A percentile compares a stretch with the other conserved stretches of the same genome.
Conservation (phyloP, 2,329 filamentous ascomycete species). For the Alternaria hordeiaustralica region DNA sequence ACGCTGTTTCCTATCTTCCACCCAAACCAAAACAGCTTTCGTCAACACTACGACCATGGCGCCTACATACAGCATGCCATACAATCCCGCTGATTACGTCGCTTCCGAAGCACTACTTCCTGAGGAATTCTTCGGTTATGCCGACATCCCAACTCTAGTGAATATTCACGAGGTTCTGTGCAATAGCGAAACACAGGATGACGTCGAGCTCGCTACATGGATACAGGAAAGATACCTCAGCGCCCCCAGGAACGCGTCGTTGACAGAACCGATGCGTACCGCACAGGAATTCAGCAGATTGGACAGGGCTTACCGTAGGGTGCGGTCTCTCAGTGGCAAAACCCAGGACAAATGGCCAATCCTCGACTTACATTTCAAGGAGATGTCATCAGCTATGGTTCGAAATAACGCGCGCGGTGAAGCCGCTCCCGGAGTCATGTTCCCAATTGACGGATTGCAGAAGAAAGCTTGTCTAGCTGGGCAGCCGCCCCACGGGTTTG, state of each 20-base stretch:
- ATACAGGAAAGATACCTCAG: conserved; percentile 31
- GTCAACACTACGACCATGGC: conserved; percentile 12
- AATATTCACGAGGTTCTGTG: conserved; percentile 30
- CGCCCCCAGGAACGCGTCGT: conserved; percentile 10
- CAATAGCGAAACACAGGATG: conserved; percentile 28
- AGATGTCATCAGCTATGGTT: conserved; percentile 26
- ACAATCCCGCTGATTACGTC: conserved; percentile 3
- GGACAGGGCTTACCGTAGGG: conserved; percentile 38
- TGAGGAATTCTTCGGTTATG: conserved; percentile 25
- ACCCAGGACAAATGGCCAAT: conserved; percentile 44
- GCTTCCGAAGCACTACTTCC: conserved; percentile 15
- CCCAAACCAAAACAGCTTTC: neutral
- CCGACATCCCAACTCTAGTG: conserved; percentile 29
- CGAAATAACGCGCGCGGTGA: conserved; percentile 27
- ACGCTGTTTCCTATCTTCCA: neutral
- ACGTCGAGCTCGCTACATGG: conserved; percentile 30
- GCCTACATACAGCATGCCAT: neutral
- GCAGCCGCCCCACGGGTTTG: neutral
- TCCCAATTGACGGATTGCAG: conserved; percentile 2
- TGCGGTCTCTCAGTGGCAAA: conserved; percentile 35
- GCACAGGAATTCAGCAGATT: conserved; percentile 31
- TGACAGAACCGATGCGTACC: conserved; percentile 22
- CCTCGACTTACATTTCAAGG: conserved; percentile 31
- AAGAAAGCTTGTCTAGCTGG: neutral
- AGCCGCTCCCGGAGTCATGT: conserved; percentile 14